Percentiles rank a stretch among this genome's conserved stretches.
Evolutionary conservation across 164 flowering plant genomes (phyloP).

Genomic region (Litsea cubeba): DNA sequence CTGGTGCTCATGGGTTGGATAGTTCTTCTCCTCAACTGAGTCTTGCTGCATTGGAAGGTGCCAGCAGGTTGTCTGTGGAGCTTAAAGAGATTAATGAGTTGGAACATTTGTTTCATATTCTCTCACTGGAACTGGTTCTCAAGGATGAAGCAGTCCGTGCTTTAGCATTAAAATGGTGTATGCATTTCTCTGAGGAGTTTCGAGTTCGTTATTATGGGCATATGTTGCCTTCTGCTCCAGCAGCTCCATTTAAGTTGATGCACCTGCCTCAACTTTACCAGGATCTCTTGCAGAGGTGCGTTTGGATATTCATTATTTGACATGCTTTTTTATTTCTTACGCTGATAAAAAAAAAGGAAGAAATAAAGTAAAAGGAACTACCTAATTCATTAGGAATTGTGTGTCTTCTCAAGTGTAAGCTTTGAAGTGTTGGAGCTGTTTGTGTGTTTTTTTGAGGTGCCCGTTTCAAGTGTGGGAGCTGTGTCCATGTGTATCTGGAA

Average conservation of each 20-base stretch:
- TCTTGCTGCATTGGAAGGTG: conserved; percentile 23
- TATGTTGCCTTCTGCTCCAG: conserved; percentile 47
- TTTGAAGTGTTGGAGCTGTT: too few relatives aligned
- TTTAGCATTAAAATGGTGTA: conserved; percentile 51
- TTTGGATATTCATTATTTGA: not conserved
- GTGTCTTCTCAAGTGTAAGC: too few relatives aligned
- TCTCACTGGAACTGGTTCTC: conserved; percentile 51
- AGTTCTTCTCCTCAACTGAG: conserved; percentile 20
- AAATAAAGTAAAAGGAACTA: too few relatives aligned
- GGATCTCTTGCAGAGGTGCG: conserved; percentile 85
- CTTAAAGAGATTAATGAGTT: conserved; percentile 47
- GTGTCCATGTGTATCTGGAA: too few relatives aligned
- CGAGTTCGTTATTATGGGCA: conserved; percentile 20
- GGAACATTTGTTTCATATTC: conserved; percentile 62
- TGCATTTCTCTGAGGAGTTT: conserved; percentile 47
- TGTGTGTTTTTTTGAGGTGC: too few relatives aligned
- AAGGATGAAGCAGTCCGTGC: conserved; percentile 42
- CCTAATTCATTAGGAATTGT: too few relatives aligned
- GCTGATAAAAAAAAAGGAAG: not conserved
- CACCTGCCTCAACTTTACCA: conserved; percentile 75
- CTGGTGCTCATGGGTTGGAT: conserved; percentile 26
- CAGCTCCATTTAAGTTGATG: conserved; percentile 77
- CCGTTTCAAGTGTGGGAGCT: too few relatives aligned
- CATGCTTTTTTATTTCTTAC: not conserved
- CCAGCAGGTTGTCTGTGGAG: conserved; percentile 21